A percentile compares a stretch with the other conserved stretches of the same genome.
These are phyloP conservation scores for Leccinum sublutescens DNA, from an alignment of 768 basidiomycete species.

Conservation along the genomic window DNA sequence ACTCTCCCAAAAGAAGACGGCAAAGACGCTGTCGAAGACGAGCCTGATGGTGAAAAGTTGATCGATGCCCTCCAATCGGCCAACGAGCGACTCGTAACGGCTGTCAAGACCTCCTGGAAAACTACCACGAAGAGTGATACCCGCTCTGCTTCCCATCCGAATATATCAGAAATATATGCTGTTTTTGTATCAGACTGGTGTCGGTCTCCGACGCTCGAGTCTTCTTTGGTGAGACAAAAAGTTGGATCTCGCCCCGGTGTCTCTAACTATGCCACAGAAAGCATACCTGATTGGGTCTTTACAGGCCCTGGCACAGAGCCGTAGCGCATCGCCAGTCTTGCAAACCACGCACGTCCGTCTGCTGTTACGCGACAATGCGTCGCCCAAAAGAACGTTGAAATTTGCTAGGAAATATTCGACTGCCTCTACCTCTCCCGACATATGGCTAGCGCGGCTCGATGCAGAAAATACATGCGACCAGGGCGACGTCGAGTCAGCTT, in stretches of 20 bases:
- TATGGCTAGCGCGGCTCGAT: conserved; percentile 56
- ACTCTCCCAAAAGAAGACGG: conserved; percentile 26
- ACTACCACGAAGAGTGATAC: conserved; percentile 4
- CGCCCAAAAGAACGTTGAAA: conserved; percentile 36
- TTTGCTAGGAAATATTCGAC: conserved; percentile 49
- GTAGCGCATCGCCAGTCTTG: conserved; percentile 27
- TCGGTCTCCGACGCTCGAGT: conserved; percentile 29
- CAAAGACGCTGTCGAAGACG: conserved; percentile 8
- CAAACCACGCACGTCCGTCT: conserved; percentile 38
- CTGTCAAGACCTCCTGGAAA: conserved; percentile 30
- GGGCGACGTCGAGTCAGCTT: conserved; percentile 34
- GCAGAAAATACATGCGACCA: conserved; percentile 37
- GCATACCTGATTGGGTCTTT: conserved; percentile 51
- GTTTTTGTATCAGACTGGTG: conserved; percentile 52
- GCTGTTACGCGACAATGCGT: conserved; percentile 24
- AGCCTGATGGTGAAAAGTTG: conserved; percentile 21
- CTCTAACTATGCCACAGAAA: conserved; percentile 39
- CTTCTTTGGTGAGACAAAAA: conserved; percentile 30
- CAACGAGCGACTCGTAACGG: conserved; percentile 29
- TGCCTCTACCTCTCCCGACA: conserved; percentile 35
- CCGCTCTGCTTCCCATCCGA: conserved; percentile 26
- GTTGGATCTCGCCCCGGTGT: neutral
- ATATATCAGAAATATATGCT: conserved; percentile 37
- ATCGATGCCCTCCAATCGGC: conserved; percentile 32
- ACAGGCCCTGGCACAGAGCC: conserved; percentile 32